phyloP scores from a whole-genome alignment of 495 filamentous ascomycete genomes.

The Penicillium ochrochloron region DNA sequence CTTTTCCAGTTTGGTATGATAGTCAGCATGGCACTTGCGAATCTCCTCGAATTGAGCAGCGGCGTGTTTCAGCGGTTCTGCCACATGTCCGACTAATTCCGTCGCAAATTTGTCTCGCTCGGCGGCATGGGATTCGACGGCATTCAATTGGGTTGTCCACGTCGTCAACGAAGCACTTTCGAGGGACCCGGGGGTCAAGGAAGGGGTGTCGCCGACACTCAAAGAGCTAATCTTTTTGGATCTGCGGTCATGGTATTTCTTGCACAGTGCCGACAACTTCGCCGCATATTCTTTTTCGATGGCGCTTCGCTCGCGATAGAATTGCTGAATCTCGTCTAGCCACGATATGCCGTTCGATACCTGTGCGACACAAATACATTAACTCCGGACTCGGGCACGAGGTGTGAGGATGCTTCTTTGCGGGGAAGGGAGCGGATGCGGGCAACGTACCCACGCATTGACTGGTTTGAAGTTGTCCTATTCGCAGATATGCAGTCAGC shows the following conservation, averaged over 20 bases:
- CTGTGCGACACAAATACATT: conserved; percentile 44
- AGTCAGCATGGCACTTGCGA: conserved; percentile 88
- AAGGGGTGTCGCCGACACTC: conserved; percentile 92
- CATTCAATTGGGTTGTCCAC: conserved; percentile 91
- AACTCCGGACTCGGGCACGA: conserved; percentile 28
- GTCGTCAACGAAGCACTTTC: conserved; percentile 96
- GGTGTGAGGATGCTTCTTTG: conserved; percentile 26
- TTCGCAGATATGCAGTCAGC: conserved; percentile 9
- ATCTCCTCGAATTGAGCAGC: conserved; percentile 83
- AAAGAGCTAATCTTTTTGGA: conserved; percentile 83
- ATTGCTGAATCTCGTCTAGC: conserved; percentile 96
- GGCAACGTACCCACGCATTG: conserved; percentile 76
- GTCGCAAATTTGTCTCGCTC: conserved; percentile 85
- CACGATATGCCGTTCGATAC: conserved; percentile 85
- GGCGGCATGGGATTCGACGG: conserved; percentile 82
- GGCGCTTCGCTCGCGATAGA: conserved; percentile 89
- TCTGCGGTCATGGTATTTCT: conserved; percentile 97
- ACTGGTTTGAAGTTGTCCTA: conserved; percentile 95
- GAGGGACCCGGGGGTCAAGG: conserved; percentile 91
- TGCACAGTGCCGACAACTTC: conserved; percentile 83
- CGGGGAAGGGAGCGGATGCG: conserved; percentile 24
- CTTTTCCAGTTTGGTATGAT: conserved; percentile 83
- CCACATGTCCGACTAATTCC: conserved; percentile 76
- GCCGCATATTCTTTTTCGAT: conserved; percentile 97
- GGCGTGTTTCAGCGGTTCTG: conserved; percentile 79